These are phyloP conservation scores for Coccomyxa sp. DNA, from an alignment of 139 green algal species.

Conservation along the genomic window DNA sequence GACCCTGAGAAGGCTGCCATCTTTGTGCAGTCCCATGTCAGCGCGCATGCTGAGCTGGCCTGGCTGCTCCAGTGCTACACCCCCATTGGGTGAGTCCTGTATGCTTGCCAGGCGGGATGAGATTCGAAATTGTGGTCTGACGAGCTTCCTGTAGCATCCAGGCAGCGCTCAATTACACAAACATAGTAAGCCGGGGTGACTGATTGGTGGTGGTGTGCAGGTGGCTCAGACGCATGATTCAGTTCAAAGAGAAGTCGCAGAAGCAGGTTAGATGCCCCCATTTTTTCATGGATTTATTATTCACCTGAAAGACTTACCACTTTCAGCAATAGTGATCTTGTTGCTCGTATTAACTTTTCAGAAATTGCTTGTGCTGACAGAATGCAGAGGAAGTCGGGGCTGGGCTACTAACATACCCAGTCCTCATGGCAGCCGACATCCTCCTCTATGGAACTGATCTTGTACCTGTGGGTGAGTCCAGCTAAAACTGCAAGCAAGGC, in stretches of 20 bases:
- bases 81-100: slow-evolving; percentile 60
- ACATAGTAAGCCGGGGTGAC: not conserved
- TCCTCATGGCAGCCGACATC: slow-evolving; percentile 99
- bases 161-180: not conserved
- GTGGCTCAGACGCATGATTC: slow-evolving; percentile 96
- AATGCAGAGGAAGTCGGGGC: slow-evolving; percentile 81
- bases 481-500: slow-evolving; percentile 68
- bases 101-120: not conserved
- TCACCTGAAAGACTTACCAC: too few relatives aligned
- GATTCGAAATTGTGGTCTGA: not conserved
- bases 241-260: slow-evolving; percentile 97
- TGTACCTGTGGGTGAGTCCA: slow-evolving; percentile 93
- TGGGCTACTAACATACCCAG: slow-evolving; percentile 95
- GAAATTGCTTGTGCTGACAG: slow-evolving; percentile 11
- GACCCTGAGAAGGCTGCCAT: slow-evolving; percentile 72
- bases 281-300: not conserved
- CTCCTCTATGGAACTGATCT: slow-evolving; percentile 96
- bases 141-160: not conserved
- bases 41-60: slow-evolving; percentile 86
- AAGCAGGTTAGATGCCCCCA: slow-evolving; percentile 6
- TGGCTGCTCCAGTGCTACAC: slow-evolving; percentile 93
- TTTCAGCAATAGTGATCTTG: too few relatives aligned
- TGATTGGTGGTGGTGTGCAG: not conserved
- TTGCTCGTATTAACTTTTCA: not conserved
- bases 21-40: slow-evolving; percentile 92